Base-by-base conservation (phyloP, 2,329 filamentous ascomycete species). In the Aspergillus tamarii region DNA sequence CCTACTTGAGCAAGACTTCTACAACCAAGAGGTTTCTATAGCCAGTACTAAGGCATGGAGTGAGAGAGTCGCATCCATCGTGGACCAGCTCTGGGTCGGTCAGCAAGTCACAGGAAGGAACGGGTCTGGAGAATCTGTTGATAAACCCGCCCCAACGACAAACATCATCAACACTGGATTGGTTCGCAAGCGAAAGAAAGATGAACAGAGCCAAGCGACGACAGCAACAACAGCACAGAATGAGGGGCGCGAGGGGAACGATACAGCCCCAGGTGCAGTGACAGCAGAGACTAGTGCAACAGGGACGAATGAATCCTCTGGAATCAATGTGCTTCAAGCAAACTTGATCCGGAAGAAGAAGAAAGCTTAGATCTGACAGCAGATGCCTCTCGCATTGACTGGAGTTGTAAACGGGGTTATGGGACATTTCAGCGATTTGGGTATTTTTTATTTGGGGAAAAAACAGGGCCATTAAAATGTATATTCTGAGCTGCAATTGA, bases 1-100 rank as follows among this genome's bases (percentile, higher is more conserved):
- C 28, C 72, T 83, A 11, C 68, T 82, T 10, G 74, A 77, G 16
- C 76, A 80, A 59, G 81, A 82, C 62, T 83, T 82, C 56, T 76
- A 77, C 54, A 74, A 76, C 50, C 67, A 76, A 39, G 72, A 79
- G 8, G 71, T 77, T 19, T 73, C 78, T 7, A 69, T 73, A 32
- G 69, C 75, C 43, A 82, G 80, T 60, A 82, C 79, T 6, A 77
- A 75, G 62, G 69, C 73, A 23, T 82, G 80, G 74, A 70, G 80
- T 50, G 74, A 78, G 50, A 76, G 80, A 59, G 76, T 82, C 12
- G 77, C 78, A n/a, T 73, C 71, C 23, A 71, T 78, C 5, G 74
- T 76, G 5, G 77, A 79, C 48, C 67, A 74, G 52, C 71, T 76
- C 28, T 73, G 70, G 64, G 77, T 78, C 67, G 79, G 80, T 19